phyloP scores from a whole-genome alignment of 495 filamentous ascomycete genomes.

The Lasiosphaeriaceae sp. region DNA sequence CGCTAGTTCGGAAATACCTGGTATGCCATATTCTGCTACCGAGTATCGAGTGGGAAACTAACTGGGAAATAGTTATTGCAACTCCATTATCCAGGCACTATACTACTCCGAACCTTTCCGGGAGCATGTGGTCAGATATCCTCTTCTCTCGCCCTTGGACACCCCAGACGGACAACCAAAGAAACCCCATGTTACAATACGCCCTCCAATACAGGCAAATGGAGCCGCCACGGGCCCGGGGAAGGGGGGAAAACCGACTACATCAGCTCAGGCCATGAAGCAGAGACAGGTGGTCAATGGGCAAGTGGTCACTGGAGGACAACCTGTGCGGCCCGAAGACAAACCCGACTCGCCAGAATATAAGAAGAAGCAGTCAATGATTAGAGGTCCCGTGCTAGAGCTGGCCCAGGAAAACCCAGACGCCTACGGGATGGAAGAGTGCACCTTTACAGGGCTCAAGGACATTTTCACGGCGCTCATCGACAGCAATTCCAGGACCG shows the following conservation, averaged over 20 bases:
- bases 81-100: constrained; percentile 94
- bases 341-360: constrained; percentile 88
- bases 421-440: constrained; percentile 90
- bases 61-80: constrained; percentile 71
- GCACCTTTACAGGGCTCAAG: constrained; percentile 87
- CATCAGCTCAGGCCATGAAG: constrained; percentile 39
- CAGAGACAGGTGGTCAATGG: constrained; percentile 42
- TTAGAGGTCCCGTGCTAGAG: constrained; percentile 79
- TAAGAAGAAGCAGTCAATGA: constrained; percentile 91
- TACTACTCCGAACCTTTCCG: constrained; percentile 95
- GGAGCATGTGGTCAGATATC: constrained; percentile 91
- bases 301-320: constrained; percentile 29
- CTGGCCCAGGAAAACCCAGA: constrained; percentile 70
- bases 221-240: constrained; percentile 45
- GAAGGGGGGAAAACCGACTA: constrained; percentile 34
- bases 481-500: constrained; percentile 73
- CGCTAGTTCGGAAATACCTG: constrained; percentile 93
- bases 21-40: constrained; percentile 45
- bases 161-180: constrained; percentile 40
- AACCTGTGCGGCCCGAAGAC: constrained; percentile 52
- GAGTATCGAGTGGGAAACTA: constrained; percentile 13
- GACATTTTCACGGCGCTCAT: constrained; percentile 95
- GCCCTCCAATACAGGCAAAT: constrained; percentile 40
- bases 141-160: constrained; percentile 49
- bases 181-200: constrained; percentile 48